Percentiles rank a stretch among this genome's conserved stretches.
phyloP scores from a whole-genome alignment of 768 basidiomycete species.

The Gymnopilus junonius region DNA sequence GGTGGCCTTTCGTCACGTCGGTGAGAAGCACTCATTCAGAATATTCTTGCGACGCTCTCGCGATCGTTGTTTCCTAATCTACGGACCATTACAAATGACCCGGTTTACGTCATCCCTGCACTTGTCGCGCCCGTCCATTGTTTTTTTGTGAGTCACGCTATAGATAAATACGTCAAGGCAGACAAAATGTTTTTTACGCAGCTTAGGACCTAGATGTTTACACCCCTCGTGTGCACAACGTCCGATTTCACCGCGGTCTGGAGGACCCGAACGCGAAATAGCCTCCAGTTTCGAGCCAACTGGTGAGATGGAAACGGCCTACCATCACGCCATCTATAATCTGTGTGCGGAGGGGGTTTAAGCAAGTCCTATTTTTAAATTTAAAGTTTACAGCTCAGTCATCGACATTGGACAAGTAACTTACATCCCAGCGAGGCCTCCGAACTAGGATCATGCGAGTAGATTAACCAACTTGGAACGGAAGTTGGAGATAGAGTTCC shows the following conservation, averaged over 20 bases:
- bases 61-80: neutral
- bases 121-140: neutral
- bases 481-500: neutral
- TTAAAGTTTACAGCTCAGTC: neutral
- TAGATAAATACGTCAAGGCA: neutral
- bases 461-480: neutral
- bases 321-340: slow-evolving; percentile 8
- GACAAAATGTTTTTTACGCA: neutral
- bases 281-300: neutral
- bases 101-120: neutral
- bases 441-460: neutral
- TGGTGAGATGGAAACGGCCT: neutral
- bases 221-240: neutral
- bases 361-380: neutral
- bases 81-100: neutral
- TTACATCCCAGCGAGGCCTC: neutral
- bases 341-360: neutral
- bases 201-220: neutral
- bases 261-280: neutral
- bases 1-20: neutral
- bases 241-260: neutral
- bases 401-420: neutral
- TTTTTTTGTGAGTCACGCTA: neutral
- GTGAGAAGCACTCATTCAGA: neutral
- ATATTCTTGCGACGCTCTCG: slow-evolving; percentile 8